These are phyloP conservation scores for Carex pumila DNA, from an alignment of 176 grass and related monocot species.

Conservation along the genomic window DNA sequence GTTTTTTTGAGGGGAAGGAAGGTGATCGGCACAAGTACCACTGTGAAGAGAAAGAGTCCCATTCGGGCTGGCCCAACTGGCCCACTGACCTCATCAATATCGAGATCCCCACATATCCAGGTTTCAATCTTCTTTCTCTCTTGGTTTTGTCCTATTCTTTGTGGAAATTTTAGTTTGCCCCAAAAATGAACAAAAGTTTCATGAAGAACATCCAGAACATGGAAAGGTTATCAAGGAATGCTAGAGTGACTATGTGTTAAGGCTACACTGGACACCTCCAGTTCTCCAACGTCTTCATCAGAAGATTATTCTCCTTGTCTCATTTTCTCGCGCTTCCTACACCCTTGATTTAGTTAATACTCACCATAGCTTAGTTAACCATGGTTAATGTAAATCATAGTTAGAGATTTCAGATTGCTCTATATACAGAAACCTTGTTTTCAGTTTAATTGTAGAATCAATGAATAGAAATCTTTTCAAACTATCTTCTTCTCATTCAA, in stretches of 20 bases:
- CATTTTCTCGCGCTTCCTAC: too few relatives aligned
- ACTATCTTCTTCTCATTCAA: too few relatives aligned
- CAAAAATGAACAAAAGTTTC: not conserved
- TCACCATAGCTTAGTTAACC: too few relatives aligned
- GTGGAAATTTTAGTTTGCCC: not conserved
- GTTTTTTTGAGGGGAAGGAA: constrained; percentile 71
- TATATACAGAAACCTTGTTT: too few relatives aligned
- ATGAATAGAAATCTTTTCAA: too few relatives aligned
- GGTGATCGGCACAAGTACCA: constrained; percentile 47
- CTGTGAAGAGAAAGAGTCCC: constrained; percentile 76
- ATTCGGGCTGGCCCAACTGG: constrained; percentile 62
- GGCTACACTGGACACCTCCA: too few relatives aligned
- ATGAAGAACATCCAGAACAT: not conserved
- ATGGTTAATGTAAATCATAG: too few relatives aligned
- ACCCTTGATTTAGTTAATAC: too few relatives aligned
- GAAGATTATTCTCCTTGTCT: too few relatives aligned
- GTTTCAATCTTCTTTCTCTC: constrained; percentile 23
- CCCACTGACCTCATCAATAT: constrained; percentile 82
- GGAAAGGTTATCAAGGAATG: not conserved
- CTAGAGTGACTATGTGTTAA: not conserved
- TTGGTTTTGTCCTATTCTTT: constrained; percentile 9
- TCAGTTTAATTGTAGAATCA: too few relatives aligned
- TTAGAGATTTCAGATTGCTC: too few relatives aligned
- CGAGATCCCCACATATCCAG: constrained; percentile 71
- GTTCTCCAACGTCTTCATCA: too few relatives aligned